Base-by-base conservation (phyloP, 371 early-diverging fungal species). In the Chytridiales sp. region DNA sequence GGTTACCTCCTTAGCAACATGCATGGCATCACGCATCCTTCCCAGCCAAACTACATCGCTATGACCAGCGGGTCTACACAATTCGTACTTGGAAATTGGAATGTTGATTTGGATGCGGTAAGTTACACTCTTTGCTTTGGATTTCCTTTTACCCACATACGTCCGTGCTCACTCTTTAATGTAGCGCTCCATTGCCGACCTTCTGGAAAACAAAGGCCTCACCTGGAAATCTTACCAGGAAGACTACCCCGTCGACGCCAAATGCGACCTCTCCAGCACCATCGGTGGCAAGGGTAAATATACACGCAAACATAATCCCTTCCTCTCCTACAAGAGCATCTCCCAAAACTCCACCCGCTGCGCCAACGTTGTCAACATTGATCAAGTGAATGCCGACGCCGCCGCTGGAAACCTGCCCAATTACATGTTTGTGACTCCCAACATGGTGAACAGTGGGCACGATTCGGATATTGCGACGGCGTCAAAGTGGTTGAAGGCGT, bases 251-350 rank as follows among this genome's bases (percentile, higher is more conserved):
- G 68, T 44, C 32, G 56, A 49, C 61, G n/a, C n/a, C n/a, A n/a
- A n/a, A n/a, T n/a, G n/a, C n/a, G 39, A 31, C 49, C 30, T 30
- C 49, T 6, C 31, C 49, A 31, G 9, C 53, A 22, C 31, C 53
- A 39, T 34, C 27, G 66, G 52, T 1, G n/a, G n/a, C n/a, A n/a
- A n/a, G 38, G 65, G 54, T 3, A 41, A 49, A 9, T 81, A 85
- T 61, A 68, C 57, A 27, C 73, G 84, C 44, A 85, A 80, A 47
- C 83, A 84, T 59, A 81, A 78, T 54, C 84, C 87, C 30, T 82
- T 85, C 63, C 82, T 85, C 9, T 76, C 79, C 1, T 80, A 79
- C 60, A 73, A 62, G 38, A 75, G 70, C 35, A 81, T 82, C 59
- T 64, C 66, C 43, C 65, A 42, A n/a, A 72, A 78, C 57, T 54